Conservation (phyloP, 2,329 filamentous ascomycete genomes). For the Colletotrichum sansevieriae region DNA sequence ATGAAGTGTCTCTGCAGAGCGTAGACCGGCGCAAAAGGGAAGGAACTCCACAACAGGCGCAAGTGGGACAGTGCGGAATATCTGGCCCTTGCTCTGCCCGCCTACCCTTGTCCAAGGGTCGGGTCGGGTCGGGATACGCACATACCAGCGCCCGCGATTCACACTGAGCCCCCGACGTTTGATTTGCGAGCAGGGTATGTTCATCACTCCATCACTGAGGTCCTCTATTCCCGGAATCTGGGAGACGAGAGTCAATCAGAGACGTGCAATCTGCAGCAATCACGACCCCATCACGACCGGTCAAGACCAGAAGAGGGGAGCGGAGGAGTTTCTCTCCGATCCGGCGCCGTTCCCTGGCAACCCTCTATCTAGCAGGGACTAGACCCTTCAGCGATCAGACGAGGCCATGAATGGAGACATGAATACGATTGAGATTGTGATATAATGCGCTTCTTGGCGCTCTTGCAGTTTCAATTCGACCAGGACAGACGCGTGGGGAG, state of each 20-base stretch:
- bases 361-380: neutral
- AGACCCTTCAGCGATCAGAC: slow-evolving; percentile 18
- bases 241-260: slow-evolving; percentile 25
- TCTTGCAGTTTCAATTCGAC: neutral
- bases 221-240: slow-evolving; percentile 35
- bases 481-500: neutral
- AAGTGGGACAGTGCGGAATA: slow-evolving; percentile 19
- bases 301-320: slow-evolving; percentile 16
- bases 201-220: slow-evolving; percentile 34
- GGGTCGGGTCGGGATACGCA: slow-evolving; percentile 26
- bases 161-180: slow-evolving; percentile 28
- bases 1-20: slow-evolving; percentile 38
- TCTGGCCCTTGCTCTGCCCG: slow-evolving; percentile 10
- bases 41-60: too few species aligned
- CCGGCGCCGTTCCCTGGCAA: slow-evolving; percentile 19
- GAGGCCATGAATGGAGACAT: slow-evolving; percentile 13
- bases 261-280: slow-evolving; percentile 1
- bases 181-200: slow-evolving; percentile 23
- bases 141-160: slow-evolving; percentile 26
- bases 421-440: slow-evolving; percentile 34
- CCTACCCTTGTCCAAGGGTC: neutral
- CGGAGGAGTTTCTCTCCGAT: slow-evolving; percentile 27
- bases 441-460: slow-evolving; percentile 9
- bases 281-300: slow-evolving; percentile 33
- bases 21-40: neutral